Evolutionary conservation across 305 asterid species (phyloP), one percentile per base, ranked within the genome.

Genomic region (Plantago lanceolata): DNA sequence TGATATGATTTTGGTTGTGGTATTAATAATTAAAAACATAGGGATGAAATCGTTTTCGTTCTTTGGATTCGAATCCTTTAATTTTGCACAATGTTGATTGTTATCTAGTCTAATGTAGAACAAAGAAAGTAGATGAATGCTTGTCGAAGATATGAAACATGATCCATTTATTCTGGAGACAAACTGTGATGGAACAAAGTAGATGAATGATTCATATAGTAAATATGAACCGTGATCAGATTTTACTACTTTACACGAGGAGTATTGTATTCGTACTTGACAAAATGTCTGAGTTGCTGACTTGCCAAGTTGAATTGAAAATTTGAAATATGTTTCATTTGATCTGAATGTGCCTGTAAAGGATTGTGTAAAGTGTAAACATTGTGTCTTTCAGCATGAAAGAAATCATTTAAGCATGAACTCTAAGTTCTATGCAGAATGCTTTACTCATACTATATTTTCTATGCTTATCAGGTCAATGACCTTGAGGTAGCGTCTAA

Each of bases 401-500:
- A 21, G 57, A 52, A 19, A 21, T 21, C 21, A 17, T 53, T 5
- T 4, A 21, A 53, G 35, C 35, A 24, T 21, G 11, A 54, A 54
- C 11, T 9, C 19, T 6, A 51, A 9, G 59, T 26, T 33, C 8
- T 33, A 33, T 7, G 40, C 35, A 31, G 7, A 31, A 31, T n/a
- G n/a, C n/a, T 4, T 31, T 5, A 31, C 5, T 31, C 35, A 31
- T 2, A 16, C 48, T 9, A 35, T 63, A 18, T 18, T n/a, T 53
- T n/a, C 16, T 51, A 57, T 75, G 62, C 65, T 66, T 65, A 65
- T 78, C 87, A 87, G 99, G 94, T 93, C 37, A 79, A 63, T 48
- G 85, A 79, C 81, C 97, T 93, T 62, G 63, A 77, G 19, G 84
- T 70, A 58, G 96, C 96, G 58, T 84, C 97, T 15, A 72, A 75